Percentiles rank a stretch among this genome's conserved stretches.
phyloP scores from a whole-genome alignment of 2,329 filamentous ascomycete genomes.

The Stemphylium vesicarium region DNA sequence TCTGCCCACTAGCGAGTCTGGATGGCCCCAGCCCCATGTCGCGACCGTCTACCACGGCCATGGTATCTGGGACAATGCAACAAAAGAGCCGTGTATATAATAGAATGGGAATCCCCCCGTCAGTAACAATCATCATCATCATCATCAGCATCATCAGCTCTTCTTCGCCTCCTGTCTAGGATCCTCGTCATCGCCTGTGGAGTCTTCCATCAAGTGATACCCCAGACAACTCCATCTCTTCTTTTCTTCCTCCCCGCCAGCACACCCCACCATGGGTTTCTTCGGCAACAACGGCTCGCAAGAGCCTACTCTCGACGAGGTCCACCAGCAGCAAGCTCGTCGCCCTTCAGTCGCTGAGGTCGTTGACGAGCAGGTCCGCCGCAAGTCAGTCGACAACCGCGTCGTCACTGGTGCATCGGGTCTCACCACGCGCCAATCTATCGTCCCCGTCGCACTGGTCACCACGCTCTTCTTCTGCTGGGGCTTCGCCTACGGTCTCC shows the following conservation, averaged over 20 bases:
- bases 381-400: constrained; percentile 46
- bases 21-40: constrained; percentile 30
- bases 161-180: constrained; percentile 21
- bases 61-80: constrained; percentile 9
- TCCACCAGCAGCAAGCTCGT: constrained; percentile 46
- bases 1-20: constrained; percentile 23
- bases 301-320: constrained; percentile 45
- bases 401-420: constrained; percentile 46
- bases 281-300: constrained; percentile 35
- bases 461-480: constrained; percentile 60
- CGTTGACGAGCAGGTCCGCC: constrained; percentile 38
- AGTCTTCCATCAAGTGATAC: constrained; percentile 1
- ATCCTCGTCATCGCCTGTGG: constrained; percentile 10
- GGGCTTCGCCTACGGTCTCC: constrained; percentile 56
- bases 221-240: background rate
- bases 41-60: constrained; percentile 16
- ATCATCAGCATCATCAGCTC: constrained; percentile 18
- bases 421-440: constrained; percentile 54
- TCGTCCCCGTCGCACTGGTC: constrained; percentile 57
- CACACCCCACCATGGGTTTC: constrained; percentile 28
- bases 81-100: constrained; percentile 27
- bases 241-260: background rate
- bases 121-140: constrained; percentile 20
- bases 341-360: constrained; percentile 46
- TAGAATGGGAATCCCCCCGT: constrained; percentile 13